phyloP scores from a whole-genome alignment of 1,284 basidiomycete species.

The Calocybe gambosa region DNA sequence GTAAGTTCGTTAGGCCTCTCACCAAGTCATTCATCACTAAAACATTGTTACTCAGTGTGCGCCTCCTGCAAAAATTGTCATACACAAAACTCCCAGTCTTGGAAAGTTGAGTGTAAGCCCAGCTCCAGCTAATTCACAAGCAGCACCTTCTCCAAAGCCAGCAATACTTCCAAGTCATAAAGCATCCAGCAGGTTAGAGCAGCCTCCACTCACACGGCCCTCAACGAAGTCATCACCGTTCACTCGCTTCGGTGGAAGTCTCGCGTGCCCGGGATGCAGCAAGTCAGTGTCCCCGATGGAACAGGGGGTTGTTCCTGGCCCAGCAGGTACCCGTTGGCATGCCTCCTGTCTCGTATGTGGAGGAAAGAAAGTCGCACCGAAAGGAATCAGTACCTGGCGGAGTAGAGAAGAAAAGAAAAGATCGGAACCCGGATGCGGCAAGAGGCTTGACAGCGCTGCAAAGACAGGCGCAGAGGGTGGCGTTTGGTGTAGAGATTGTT shows the following conservation, averaged over 20 bases:
- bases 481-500: constrained; percentile 79
- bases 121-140: not conserved
- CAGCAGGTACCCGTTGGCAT: constrained; percentile 75
- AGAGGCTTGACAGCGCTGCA: constrained; percentile 76
- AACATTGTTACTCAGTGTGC: constrained; percentile 44
- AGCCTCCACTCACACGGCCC: constrained; percentile 35
- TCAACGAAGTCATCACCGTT: constrained; percentile 33
- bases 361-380: constrained; percentile 44
- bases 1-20: constrained; percentile 33
- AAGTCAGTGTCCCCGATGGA: constrained; percentile 75
- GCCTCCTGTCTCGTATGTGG: constrained; percentile 71
- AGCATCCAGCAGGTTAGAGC: constrained; percentile 26
- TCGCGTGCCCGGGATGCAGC: constrained; percentile 65
- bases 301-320: constrained; percentile 73
- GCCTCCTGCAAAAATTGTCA: constrained; percentile 43
- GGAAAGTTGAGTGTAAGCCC: constrained; percentile 6
- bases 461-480: constrained; percentile 63
- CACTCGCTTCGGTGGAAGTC: constrained; percentile 62
- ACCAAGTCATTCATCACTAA: constrained; percentile 8
- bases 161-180: constrained; percentile 8
- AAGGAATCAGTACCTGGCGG: constrained; percentile 34
- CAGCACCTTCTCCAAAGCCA: constrained; percentile 4
- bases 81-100: constrained; percentile 25
- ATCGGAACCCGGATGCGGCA: constrained; percentile 69
- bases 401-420: constrained; percentile 40